Conservation (phyloP, 306 rosid species). For the Acacia acuminata region DNA sequence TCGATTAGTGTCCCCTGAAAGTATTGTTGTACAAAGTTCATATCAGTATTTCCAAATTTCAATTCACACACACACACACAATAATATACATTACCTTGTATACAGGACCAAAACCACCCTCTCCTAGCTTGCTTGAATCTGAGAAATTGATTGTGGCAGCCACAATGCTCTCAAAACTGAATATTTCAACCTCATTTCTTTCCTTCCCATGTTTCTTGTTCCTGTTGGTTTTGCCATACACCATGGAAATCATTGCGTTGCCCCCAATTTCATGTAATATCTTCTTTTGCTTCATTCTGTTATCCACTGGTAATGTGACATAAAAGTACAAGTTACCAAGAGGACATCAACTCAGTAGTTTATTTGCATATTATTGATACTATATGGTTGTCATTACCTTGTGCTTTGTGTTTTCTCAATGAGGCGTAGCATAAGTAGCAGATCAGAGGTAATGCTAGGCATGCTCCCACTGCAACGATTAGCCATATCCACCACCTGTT, state of each 20-base stretch:
- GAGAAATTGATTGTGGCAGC: constrained; percentile 41
- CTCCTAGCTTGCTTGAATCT: constrained; percentile 24
- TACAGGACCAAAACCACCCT: constrained; percentile 40
- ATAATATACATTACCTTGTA: constrained; percentile 31
- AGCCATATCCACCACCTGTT: constrained; percentile 43
- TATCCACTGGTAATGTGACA: constrained; percentile 14
- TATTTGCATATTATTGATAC: neutral
- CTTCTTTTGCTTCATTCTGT: constrained; percentile 1
- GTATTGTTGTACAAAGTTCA: neutral
- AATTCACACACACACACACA: neutral
- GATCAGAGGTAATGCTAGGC: neutral
- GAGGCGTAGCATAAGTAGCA: constrained; percentile 10
- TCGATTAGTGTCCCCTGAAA: constrained; percentile 35
- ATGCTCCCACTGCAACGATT: constrained; percentile 12
- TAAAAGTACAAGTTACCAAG: neutral
- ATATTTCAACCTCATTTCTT: constrained; percentile 26
- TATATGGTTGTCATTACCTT: constrained; percentile 17
- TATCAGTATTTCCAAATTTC: neutral
- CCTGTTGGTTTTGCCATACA: constrained; percentile 5
- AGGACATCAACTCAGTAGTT: neutral
- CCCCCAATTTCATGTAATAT: constrained; percentile 28
- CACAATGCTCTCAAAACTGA: constrained; percentile 23
- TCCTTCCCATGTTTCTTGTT: neutral
- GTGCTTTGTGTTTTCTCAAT: constrained; percentile 15
- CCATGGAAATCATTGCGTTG: constrained; percentile 9